Conservation (phyloP, 2,329 filamentous ascomycete species). For the Ophiostoma montium region DNA sequence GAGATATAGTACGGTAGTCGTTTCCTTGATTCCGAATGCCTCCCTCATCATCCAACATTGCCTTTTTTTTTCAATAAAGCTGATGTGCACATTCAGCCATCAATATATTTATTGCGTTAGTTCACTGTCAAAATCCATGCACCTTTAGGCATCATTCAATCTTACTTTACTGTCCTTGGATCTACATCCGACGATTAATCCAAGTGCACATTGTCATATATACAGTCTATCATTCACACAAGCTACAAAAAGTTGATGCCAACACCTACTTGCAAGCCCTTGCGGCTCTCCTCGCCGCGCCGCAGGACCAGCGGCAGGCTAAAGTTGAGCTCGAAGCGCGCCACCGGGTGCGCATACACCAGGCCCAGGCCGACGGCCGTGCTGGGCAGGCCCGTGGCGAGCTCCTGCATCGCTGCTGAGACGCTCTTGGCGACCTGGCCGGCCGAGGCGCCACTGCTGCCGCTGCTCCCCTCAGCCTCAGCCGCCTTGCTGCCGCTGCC, state of each 20-base stretch:
- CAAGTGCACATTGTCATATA: too few species aligned
- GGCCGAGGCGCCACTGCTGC: neutral
- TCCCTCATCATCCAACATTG: too few species aligned
- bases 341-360: conserved; percentile 88
- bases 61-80: too few species aligned
- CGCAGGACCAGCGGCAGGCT: conserved; percentile 71
- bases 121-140: too few species aligned
- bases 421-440: conserved; percentile 38
- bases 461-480: conserved; percentile 22
- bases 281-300: conserved; percentile 73
- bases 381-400: conserved; percentile 67
- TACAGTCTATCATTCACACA: neutral
- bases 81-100: too few species aligned
- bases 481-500: conserved; percentile 29
- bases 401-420: conserved; percentile 48
- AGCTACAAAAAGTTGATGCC: conserved; percentile 83
- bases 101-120: too few species aligned
- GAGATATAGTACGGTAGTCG: too few species aligned
- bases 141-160: too few species aligned
- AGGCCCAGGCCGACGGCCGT: conserved; percentile 76
- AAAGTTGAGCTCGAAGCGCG: conserved; percentile 92
- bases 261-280: conserved; percentile 89
- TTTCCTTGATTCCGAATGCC: too few species aligned
- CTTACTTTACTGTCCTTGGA: too few species aligned
- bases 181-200: too few species aligned